These are phyloP conservation scores for Chalara sp. DNA, from an alignment of 2,329 filamentous ascomycete genomes.

Conservation along the genomic window DNA sequence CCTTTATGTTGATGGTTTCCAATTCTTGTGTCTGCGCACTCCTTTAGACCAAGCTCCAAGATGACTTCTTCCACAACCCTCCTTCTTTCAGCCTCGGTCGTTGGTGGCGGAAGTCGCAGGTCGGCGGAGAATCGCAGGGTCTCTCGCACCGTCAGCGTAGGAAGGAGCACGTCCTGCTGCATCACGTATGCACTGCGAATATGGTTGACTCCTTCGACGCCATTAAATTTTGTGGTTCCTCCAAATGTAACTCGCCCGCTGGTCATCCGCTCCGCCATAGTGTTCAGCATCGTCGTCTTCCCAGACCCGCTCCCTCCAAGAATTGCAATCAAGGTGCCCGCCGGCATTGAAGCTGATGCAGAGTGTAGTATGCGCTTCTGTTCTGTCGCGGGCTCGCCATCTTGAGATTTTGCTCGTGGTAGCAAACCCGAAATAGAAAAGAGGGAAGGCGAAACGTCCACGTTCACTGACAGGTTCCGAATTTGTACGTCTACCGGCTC, in stretches of 20 bases:
- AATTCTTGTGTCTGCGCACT: constrained; percentile 69
- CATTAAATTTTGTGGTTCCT: constrained; percentile 58
- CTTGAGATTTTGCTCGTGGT: constrained; percentile 20
- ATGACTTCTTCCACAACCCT: constrained; percentile 71
- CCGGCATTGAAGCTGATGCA: constrained; percentile 56
- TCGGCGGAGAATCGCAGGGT: constrained; percentile 69
- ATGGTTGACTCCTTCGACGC: constrained; percentile 41
- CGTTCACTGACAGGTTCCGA: constrained; percentile 46
- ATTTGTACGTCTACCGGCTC: constrained; percentile 47
- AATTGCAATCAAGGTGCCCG: constrained; percentile 66
- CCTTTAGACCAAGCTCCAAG: constrained; percentile 66
- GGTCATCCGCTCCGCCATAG: constrained; percentile 61
- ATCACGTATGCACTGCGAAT: constrained; percentile 64
- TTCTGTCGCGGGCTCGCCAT: constrained; percentile 28
- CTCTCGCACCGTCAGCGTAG: constrained; percentile 68
- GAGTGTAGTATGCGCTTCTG: constrained; percentile 51
- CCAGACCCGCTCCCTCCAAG: constrained; percentile 69
- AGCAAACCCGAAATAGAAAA: constrained; percentile 34
- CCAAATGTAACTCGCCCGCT: constrained; percentile 43
- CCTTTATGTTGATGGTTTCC: constrained; percentile 66
- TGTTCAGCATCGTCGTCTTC: constrained; percentile 66
- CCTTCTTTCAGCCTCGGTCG: constrained; percentile 49
- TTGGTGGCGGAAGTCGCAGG: constrained; percentile 58
- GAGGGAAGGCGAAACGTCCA: constrained; percentile 51
- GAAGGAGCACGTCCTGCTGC: constrained; percentile 69